Evolutionary conservation across 768 basidiomycete species (phyloP), one percentile per base, ranked within the genome.

Genomic region (Mrakia gelida): DNA sequence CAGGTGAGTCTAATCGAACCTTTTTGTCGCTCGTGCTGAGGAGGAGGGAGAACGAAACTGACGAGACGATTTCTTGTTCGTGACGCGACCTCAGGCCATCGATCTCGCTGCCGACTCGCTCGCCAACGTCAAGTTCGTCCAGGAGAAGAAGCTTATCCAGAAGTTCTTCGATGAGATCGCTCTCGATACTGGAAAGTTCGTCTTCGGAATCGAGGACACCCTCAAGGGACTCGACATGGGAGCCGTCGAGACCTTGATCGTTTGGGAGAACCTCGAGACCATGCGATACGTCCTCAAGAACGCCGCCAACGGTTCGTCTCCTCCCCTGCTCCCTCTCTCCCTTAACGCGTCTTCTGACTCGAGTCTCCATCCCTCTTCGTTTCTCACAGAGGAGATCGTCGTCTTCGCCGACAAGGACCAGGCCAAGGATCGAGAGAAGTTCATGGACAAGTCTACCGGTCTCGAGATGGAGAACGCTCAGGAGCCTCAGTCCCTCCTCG

Each of bases 91-190:
- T 59, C 54, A 75, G 93, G 96, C 97, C 26, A 98, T 99, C 81
- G 97, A 98, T 84, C 89, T 98, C 73, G 93, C 97, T 0, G 92
- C 94, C 1, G 97, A 99, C 85, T 92, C 94, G 3, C 90, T 99
- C 41, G 91, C 93, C 54, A 98, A 98, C 84, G 97, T 99, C 87
- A 99, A 99, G 84, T 98, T 99, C 82, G 96, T 99, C 49, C 96
- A 98, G 85, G 97, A 99, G 87, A 98, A 98, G 88, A 91, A 88
- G 84, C 90, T 99, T 71, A 98, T 99, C 81, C 95, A 98, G 84
- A 92, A 89, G 84, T 98, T 98, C 87, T 99, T 99, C 84, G 96
- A 98, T 82, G 97, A 99, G 86, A 99, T 99, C 86, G 96, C 95
- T 81, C 92, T 93, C 84, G 97, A 99, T 82, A 94, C 93, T 52